Conservation (phyloP, 108 stramenopile species). For the Cyclostephanos invisitatus region DNA sequence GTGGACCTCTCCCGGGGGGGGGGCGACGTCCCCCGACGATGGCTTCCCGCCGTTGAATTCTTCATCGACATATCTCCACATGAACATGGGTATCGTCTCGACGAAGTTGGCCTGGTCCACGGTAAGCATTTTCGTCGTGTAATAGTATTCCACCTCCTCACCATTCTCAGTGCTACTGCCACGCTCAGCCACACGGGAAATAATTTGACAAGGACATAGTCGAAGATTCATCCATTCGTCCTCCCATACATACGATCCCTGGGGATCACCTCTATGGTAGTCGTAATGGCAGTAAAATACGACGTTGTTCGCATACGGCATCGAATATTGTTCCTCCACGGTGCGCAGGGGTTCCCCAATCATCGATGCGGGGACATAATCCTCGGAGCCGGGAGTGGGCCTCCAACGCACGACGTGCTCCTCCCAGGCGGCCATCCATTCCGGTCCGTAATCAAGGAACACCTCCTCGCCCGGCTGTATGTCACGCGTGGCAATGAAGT, state of each 20-base stretch:
- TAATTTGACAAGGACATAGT: conserved; percentile 39
- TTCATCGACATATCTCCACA: background rate
- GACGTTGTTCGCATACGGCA: conserved; percentile 68
- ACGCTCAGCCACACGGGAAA: conserved; percentile 5
- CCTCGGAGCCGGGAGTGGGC: conserved; percentile 37
- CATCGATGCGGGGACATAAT: conserved; percentile 41
- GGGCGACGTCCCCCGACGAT: conserved; percentile 11
- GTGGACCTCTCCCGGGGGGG: conserved; percentile 38
- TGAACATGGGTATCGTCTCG: conserved; percentile 27
- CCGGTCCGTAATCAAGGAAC: conserved; percentile 75
- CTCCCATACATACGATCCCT: conserved; percentile 42
- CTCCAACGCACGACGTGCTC: conserved; percentile 54
- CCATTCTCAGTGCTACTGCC: background rate
- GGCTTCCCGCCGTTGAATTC: background rate
- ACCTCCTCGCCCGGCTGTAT: conserved; percentile 82
- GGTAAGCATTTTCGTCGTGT: conserved; percentile 56
- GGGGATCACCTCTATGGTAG: conserved; percentile 29
- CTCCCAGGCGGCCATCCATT: conserved; percentile 84
- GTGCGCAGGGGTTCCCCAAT: conserved; percentile 54
- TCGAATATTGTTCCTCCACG: conserved; percentile 57
- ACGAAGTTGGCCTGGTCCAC: conserved; percentile 33
- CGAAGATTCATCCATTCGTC: conserved; percentile 4
- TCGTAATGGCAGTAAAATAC: conserved; percentile 58
- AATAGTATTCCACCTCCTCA: conserved; percentile 25
- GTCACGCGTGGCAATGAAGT: conserved; percentile 75